Conservation (phyloP, 1,284 basidiomycete genomes). For the Coniferiporia sulphurascens region DNA sequence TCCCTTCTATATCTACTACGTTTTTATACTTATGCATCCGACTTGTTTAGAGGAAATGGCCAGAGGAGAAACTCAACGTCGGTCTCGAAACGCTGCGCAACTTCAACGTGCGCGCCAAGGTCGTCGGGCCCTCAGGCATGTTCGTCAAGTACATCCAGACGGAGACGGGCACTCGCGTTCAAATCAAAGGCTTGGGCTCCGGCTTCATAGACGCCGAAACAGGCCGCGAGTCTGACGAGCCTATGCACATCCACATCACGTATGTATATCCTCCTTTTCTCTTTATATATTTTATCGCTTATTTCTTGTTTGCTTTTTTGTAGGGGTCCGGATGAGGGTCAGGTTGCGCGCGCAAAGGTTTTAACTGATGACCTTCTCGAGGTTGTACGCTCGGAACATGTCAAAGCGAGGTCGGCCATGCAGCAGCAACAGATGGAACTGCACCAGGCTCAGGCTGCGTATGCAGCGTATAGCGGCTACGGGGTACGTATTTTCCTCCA, state of each 20-base stretch:
- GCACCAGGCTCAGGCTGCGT: constrained; percentile 74
- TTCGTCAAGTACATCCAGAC: constrained; percentile 99
- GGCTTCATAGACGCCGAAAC: constrained; percentile 96
- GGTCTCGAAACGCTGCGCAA: constrained; percentile 88
- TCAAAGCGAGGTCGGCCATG: constrained; percentile 62
- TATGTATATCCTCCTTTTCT: constrained; percentile 33
- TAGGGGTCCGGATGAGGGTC: constrained; percentile 85
- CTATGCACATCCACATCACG: constrained; percentile 95
- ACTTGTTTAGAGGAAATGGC: constrained; percentile 78
- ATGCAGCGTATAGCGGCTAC: constrained; percentile 62
- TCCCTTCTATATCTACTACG: background rate
- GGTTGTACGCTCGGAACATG: constrained; percentile 82
- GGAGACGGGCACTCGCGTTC: constrained; percentile 95
- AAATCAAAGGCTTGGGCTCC: constrained; percentile 94
- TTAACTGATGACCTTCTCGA: constrained; percentile 86
- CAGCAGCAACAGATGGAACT: constrained; percentile 78
- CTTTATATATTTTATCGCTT: constrained; percentile 14
- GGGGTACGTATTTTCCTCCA: constrained; percentile 43
- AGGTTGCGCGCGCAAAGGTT: constrained; percentile 82
- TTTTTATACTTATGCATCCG: background rate
- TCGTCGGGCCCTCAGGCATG: constrained; percentile 91
- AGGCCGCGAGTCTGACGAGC: constrained; percentile 84
- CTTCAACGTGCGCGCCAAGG: constrained; percentile 96
- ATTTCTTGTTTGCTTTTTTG: background rate
- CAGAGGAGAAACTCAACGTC: constrained; percentile 88